Evolutionary conservation across 208 protist species (phyloP).

Genomic region (Crithidia bombi): DNA sequence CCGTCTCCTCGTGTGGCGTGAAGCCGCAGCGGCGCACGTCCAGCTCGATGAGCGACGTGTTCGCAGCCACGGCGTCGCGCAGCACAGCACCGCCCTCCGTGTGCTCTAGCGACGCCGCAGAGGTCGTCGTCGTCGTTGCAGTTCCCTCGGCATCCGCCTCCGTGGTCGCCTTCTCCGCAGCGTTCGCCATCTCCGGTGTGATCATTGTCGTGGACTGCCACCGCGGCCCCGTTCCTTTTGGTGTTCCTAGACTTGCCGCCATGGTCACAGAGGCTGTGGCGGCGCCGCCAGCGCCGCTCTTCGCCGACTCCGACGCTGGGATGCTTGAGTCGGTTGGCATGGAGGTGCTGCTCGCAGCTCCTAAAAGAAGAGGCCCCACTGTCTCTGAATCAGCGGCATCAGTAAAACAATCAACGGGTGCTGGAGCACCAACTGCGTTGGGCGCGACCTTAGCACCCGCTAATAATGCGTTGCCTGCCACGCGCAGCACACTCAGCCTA

Average conservation of each 20-base stretch:
- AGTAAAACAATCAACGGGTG: background rate
- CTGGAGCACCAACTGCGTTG: background rate
- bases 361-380: background rate
- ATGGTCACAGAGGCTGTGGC: conserved; percentile 15
- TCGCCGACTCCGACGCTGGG: background rate
- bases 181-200: background rate
- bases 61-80: conserved; percentile 48
- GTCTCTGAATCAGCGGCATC: background rate
- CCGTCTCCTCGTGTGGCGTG: conserved; percentile 39
- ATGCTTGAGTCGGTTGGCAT: background rate
- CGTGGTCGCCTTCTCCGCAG: background rate
- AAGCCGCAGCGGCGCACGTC: conserved; percentile 72
- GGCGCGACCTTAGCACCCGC: conserved; percentile 22
- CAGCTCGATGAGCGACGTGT: conserved; percentile 62
- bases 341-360: background rate
- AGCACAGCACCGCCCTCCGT: conserved; percentile 49
- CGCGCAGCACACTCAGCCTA: conserved; percentile 58
- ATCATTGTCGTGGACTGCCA: conserved; percentile 12
- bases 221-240: background rate
- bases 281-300: background rate
- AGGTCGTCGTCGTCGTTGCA: background rate
- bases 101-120: background rate
- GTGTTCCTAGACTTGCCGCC: background rate
- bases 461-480: conserved; percentile 70
- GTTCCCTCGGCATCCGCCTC: background rate